Evolutionary conservation across 73 alveolate genomes (phyloP).

Genomic region (Paramecium tetraurelia): DNA sequence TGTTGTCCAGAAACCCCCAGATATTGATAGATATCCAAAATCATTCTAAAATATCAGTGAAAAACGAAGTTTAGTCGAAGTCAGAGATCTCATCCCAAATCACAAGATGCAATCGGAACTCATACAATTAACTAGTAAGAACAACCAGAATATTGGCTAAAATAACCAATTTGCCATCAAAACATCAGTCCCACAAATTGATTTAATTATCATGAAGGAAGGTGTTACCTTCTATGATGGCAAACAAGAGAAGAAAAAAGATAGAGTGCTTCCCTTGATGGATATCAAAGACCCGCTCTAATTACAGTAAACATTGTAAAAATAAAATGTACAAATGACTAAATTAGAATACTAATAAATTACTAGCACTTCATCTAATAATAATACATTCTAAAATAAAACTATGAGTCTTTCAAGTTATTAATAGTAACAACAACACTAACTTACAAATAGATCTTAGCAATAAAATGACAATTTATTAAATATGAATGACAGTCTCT

Average conservation of each 20-base stretch:
- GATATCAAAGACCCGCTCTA: background rate
- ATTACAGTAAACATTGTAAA: background rate
- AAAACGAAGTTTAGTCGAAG: conserved; percentile 3
- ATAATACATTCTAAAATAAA: background rate
- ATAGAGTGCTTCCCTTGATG: background rate
- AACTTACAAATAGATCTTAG: background rate
- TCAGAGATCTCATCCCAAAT: background rate
- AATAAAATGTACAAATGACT: background rate
- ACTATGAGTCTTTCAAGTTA: background rate
- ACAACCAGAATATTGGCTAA: no score
- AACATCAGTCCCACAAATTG: background rate
- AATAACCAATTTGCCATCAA: background rate
- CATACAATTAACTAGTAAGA: background rate
- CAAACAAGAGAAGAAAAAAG: background rate
- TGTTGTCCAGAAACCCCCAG: conserved; percentile 30
- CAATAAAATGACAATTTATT: background rate
- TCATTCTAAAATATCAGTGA: background rate
- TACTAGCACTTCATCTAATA: background rate
- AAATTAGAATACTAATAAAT: background rate
- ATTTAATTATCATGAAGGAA: background rate
- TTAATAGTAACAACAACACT: background rate
- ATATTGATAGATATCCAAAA: conserved; percentile 43
- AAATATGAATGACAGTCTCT: background rate
- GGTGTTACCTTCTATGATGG: conserved; percentile 31
- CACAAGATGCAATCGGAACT: background rate